Evolutionary conservation across 805 yeast species (phyloP).

Genomic region (Pichia californica): DNA sequence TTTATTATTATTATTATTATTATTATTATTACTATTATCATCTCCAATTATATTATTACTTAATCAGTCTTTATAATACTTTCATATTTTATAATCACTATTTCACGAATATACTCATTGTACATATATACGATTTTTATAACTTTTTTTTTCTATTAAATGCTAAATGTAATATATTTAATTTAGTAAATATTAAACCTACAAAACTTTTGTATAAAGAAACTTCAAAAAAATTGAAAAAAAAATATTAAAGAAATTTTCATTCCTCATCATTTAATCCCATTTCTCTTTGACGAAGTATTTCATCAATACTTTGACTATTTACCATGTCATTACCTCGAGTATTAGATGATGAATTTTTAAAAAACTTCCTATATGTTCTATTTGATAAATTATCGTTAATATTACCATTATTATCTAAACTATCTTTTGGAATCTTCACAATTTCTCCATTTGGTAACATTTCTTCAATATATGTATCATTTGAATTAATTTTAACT

Average conservation of each 20-base stretch:
- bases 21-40: too few species aligned
- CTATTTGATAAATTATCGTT: slow-evolving; percentile 21
- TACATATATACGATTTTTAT: too few species aligned
- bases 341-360: slow-evolving; percentile 9
- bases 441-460: slow-evolving; percentile 72
- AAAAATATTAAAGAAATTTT: too few species aligned
- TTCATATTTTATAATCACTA: too few species aligned
- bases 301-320: slow-evolving; percentile 49
- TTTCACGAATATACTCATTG: too few species aligned
- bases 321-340: slow-evolving; percentile 20
- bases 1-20: background rate
- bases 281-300: slow-evolving; percentile 30
- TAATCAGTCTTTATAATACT: too few species aligned
- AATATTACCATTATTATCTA: background rate
- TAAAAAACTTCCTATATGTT: slow-evolving; percentile 24
- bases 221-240: too few species aligned
- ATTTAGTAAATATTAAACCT: too few species aligned
- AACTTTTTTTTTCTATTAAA: too few species aligned
- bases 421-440: slow-evolving; percentile 20
- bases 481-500: slow-evolving; percentile 29
- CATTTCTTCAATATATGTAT: slow-evolving; percentile 44
- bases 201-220: too few species aligned
- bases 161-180: too few species aligned
- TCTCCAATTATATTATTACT: too few species aligned
- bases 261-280: slow-evolving; percentile 20